Evolutionary conservation across 1,139 yeast genomes (phyloP), one percentile per base, ranked within the genome.

Genomic region (Ogataea hybrid): DNA sequence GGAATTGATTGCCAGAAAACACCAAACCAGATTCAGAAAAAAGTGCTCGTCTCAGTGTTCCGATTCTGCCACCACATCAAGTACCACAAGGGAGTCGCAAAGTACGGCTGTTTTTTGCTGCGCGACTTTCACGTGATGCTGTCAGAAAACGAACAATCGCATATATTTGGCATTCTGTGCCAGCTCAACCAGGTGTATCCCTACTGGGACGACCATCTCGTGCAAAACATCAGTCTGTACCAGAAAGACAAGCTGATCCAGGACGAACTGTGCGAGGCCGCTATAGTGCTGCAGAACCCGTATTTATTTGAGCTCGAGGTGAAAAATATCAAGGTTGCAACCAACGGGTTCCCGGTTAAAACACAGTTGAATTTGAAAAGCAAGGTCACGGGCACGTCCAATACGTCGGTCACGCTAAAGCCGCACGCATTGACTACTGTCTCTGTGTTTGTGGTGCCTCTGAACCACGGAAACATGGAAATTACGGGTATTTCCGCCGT

Each of bases 231-330:
- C 17, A 54, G 52, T 8, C 37, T 58, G n/a, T 27, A 22, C 10
- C 59, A 32, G 59, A 63, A 50, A 57, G 65, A 20, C 52, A 66
- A 45, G 12, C 32, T 81, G 12, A 76, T 82, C 2, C 74, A 72
- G 46, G 81, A 77, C 39, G 88, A 83, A 39, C 62, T 70, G 10
- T 72, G 73, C 25, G 79, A 75, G 49, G 64, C 84, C 23, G 62
- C 69, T 15, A 67, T 87, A 1, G 68, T 71, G 2, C 56, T 92
- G 8, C 92, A 85, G 55, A 92, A 92, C 57, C 96, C 96, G 2
- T 88, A 80, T 63, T 76, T 79, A 9, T 88, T 87, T 61, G 88
- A 83, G 37, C 64, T 90, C 9, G 83, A 79, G 34, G 66, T 92
- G 4, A 68, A 69, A 25, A 79, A 78, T 36, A 59, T 87, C 2